These are phyloP conservation scores for Phialemonium atrogriseum DNA, from an alignment of 2,329 filamentous ascomycete species.

Conservation along the genomic window DNA sequence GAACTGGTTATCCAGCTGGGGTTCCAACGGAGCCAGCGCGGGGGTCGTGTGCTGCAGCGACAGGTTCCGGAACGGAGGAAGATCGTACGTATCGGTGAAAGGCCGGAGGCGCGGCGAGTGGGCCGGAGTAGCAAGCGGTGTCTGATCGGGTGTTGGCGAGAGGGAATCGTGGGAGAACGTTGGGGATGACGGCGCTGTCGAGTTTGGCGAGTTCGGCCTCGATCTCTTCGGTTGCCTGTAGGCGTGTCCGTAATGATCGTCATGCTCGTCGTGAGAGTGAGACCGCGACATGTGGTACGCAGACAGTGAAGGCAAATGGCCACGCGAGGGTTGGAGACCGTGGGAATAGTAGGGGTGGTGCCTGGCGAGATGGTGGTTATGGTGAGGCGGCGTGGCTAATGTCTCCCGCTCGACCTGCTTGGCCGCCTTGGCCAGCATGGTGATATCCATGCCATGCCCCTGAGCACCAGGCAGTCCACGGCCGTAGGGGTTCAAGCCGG, in stretches of 20 bases:
- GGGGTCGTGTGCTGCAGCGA: conserved; percentile 46
- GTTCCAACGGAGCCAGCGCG: conserved; percentile 51
- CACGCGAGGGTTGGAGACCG: conserved; percentile 39
- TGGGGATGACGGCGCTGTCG: conserved; percentile 89
- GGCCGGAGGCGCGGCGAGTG: conserved; percentile 88
- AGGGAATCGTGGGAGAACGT: conserved; percentile 95
- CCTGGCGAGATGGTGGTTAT: conserved; percentile 35
- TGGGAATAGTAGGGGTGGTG: conserved; percentile 48
- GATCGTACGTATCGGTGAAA: conserved; percentile 63
- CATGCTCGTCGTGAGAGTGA: conserved; percentile 72
- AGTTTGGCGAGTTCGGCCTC: conserved; percentile 87
- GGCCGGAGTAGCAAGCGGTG: conserved; percentile 92
- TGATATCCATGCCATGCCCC: conserved; percentile 41
- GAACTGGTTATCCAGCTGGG: conserved; percentile 37
- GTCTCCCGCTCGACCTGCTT: conserved; percentile 55
- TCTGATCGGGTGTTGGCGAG: conserved; percentile 93
- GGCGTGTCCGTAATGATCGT: conserved; percentile 65
- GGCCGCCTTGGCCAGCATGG: conserved; percentile 52
- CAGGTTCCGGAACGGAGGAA: conserved; percentile 72
- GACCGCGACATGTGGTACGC: conserved; percentile 93
- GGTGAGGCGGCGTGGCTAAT: conserved; percentile 28
- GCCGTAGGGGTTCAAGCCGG: conserved; percentile 38
- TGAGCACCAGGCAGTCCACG: conserved; percentile 31
- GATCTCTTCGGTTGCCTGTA: conserved; percentile 78
- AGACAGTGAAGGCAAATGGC: conserved; percentile 66